Base-by-base conservation (phyloP, 768 basidiomycete species). In the Russula olivacea region DNA sequence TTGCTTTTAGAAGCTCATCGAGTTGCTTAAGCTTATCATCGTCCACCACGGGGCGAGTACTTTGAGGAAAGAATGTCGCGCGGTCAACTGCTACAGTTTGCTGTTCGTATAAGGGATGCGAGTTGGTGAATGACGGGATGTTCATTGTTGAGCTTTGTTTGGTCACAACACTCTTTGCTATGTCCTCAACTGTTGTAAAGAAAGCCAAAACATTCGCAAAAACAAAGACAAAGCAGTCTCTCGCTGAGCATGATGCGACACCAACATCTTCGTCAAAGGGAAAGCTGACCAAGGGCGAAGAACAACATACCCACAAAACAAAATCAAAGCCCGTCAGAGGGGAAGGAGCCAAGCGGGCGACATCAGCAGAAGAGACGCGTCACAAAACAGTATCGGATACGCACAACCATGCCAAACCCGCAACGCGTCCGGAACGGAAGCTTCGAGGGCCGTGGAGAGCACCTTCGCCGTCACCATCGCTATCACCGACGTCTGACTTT, bases 111-210 rank as follows among this genome's bases (percentile, higher is more conserved):
- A 48, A 25, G 17, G 30, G 41, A 52, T 41, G 58, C 36, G 63
- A 52, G 52, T 54, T 61, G 23, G 59, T 53, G 54, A 58, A 58
- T 25, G 28, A 59, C 17, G 56, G 57, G 40, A 60, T 36, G 32
- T 61, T 51, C 66, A 67, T 64, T 57, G 49, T 62, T 63, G 50
- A 28, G 11, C 15, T 32, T 21, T 63, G 17, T 65, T 65, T 63
- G 55, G 55, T 15, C 10, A 32, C 9, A 2, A 12, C 17, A 7
- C 15, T 30, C 17, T 56, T 1, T 21, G 28, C 19, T n/a, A 63
- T 59, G 62, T 57, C 45, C 25, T 55, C 63, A 25, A 25, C 41
- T 14, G 10, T 41, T 36, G 12, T 34, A 12, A 61, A 54, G 43
- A 64, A 65, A 63, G 5, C 7, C 5, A 54, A 57, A 47, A 58